These are phyloP conservation scores for Bipolaris cookei DNA, from an alignment of 2,329 filamentous ascomycete species.

Conservation along the genomic window DNA sequence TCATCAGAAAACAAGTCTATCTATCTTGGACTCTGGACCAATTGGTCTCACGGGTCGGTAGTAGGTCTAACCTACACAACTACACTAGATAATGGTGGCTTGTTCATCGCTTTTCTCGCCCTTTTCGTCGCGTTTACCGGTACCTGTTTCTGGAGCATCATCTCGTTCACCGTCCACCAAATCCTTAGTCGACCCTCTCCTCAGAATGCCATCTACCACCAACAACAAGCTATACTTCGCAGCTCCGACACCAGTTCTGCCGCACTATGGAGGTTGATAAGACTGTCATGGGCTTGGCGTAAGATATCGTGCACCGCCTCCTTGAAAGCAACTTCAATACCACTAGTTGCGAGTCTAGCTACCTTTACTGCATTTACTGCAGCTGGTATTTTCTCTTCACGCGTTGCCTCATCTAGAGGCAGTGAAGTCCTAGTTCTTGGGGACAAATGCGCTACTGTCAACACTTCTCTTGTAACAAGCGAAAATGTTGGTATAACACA, in stretches of 20 bases:
- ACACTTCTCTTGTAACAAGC: constrained; percentile 10
- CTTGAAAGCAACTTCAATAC: constrained; percentile 20
- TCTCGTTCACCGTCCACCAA: constrained; percentile 38
- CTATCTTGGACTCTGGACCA: constrained; percentile 19
- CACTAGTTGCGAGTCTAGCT: constrained; percentile 5
- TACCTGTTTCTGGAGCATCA: constrained; percentile 39
- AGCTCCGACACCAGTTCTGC: constrained; percentile 36
- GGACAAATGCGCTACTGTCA: constrained; percentile 16
- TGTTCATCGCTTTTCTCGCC: constrained; percentile 46
- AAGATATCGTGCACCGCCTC: constrained; percentile 3
- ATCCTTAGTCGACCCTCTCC: constrained; percentile 16
- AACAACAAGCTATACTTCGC: constrained; percentile 43
- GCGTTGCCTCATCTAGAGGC: constrained; percentile 43
- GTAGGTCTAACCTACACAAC: constrained; percentile 45
- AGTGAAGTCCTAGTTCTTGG: constrained; percentile 42
- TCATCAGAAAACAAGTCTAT: constrained; percentile 3
- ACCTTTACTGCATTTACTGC: constrained; percentile 25
- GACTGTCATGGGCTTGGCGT: constrained; percentile 25
- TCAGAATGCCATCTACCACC: constrained; percentile 41
- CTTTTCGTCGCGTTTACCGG: constrained; percentile 33
- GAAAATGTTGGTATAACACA: not conserved
- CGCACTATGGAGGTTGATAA: constrained; percentile 26
- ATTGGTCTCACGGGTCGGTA: constrained; percentile 32
- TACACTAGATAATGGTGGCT: constrained; percentile 32
- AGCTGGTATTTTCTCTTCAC: constrained; percentile 46